These are phyloP conservation scores for Aspergillus ustus DNA, from an alignment of 2,329 filamentous ascomycete genomes.

Conservation along the genomic window DNA sequence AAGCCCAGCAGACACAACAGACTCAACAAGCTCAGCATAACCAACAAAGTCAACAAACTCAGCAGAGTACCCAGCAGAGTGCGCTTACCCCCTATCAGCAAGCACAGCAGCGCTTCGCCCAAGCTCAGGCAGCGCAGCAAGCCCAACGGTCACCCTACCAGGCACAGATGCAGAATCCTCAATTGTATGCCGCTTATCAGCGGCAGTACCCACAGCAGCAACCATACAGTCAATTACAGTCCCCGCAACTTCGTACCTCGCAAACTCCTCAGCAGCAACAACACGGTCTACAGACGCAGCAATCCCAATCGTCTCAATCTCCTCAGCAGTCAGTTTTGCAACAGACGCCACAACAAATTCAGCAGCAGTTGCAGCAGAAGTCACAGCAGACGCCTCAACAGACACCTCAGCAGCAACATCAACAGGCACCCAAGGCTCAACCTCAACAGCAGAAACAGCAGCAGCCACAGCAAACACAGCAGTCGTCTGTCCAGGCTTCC, in stretches of 20 bases:
- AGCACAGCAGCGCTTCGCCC: slow-evolving; percentile 22
- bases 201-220: slow-evolving; percentile 21
- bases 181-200: slow-evolving; percentile 11
- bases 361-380: slow-evolving; percentile 26
- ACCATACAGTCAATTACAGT: slow-evolving; percentile 19
- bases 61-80: slow-evolving; percentile 19
- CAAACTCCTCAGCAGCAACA: slow-evolving; percentile 22
- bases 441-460: slow-evolving; percentile 12
- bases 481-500: slow-evolving; percentile 23
- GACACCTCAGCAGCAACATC: slow-evolving; percentile 19
- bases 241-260: slow-evolving; percentile 8
- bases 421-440: not conserved
- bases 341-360: slow-evolving; percentile 18
- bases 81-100: slow-evolving; percentile 20
- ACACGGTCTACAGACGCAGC: slow-evolving; percentile 20
- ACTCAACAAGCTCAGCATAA: slow-evolving; percentile 13
- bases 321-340: slow-evolving; percentile 15
- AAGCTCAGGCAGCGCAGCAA: slow-evolving; percentile 11
- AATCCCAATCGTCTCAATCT: slow-evolving; percentile 16
- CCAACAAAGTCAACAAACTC: slow-evolving; percentile 13
- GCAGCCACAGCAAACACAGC: slow-evolving; percentile 16
- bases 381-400: slow-evolving; percentile 8
- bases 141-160: slow-evolving; percentile 27
- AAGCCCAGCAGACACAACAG: slow-evolving; percentile 7
- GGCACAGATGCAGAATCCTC: slow-evolving; percentile 22